phyloP scores from a whole-genome alignment of 148 eudicot species.

The Chenopodium album region DNA sequence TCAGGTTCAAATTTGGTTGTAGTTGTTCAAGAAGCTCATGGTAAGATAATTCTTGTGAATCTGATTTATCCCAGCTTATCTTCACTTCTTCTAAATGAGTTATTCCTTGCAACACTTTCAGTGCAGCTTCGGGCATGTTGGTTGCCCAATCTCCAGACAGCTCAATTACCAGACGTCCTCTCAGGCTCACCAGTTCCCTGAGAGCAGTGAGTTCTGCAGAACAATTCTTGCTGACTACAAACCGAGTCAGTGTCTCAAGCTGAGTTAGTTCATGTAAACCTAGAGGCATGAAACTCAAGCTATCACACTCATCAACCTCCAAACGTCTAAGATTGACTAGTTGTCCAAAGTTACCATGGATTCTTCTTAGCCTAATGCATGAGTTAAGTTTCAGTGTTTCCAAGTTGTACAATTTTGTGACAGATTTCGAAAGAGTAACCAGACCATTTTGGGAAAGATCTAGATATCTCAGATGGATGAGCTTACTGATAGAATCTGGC shows the following conservation, averaged over 20 bases:
- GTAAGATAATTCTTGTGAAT: not conserved
- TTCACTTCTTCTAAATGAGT: conserved; percentile 10
- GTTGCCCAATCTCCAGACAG: conserved; percentile 24
- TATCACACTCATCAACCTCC: conserved; percentile 30
- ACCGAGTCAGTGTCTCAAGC: conserved; percentile 22
- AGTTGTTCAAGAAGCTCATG: conserved; percentile 15
- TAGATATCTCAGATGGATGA: conserved; percentile 29
- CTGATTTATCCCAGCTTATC: conserved; percentile 24
- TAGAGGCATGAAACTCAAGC: conserved; percentile 25
- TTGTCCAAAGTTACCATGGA: conserved; percentile 4
- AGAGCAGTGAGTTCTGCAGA: conserved; percentile 16
- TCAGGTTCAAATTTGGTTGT: conserved; percentile 19
- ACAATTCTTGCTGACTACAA: conserved; percentile 17
- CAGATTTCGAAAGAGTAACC: conserved; percentile 14
- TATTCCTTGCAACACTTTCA: not conserved
- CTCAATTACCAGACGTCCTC: conserved; percentile 26
- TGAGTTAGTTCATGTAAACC: conserved; percentile 22
- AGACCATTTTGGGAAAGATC: conserved; percentile 28
- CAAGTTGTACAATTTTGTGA: conserved; percentile 27
- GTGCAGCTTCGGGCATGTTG: conserved; percentile 13
- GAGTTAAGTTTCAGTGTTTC: conserved; percentile 28
- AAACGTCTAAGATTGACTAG: conserved; percentile 22
- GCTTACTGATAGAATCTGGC: conserved; percentile 19
- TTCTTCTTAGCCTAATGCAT: conserved; percentile 15
- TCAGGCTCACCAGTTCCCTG: conserved; percentile 4